phyloP scores from a whole-genome alignment of 2,329 filamentous ascomycete species.

The Cladosporium phlei region DNA sequence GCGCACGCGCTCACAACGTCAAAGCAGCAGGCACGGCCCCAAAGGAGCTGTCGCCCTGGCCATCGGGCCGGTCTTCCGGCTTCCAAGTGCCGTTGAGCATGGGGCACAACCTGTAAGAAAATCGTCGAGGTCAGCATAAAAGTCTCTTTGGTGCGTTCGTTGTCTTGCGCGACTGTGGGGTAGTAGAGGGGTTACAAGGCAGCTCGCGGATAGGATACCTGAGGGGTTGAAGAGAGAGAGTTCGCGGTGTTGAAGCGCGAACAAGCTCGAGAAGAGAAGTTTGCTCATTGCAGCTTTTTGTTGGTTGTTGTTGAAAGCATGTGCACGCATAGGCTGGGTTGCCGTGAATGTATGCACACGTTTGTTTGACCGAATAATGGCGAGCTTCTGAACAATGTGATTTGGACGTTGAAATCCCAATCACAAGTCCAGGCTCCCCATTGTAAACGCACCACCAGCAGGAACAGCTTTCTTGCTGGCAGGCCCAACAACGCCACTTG shows the following conservation, averaged over 20 bases:
- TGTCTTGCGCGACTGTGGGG: too few relatives aligned
- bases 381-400: too few relatives aligned
- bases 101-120: conserved; percentile 64
- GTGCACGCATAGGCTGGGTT: not conserved
- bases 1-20: conserved; percentile 20
- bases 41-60: conserved; percentile 31
- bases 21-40: conserved; percentile 31
- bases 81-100: conserved; percentile 70
- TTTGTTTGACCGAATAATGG: too few relatives aligned
- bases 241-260: too few relatives aligned
- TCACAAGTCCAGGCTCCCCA: conserved; percentile 9
- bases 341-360: not conserved
- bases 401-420: conserved; percentile 9
- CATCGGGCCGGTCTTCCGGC: conserved; percentile 29
- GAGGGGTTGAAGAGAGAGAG: too few relatives aligned
- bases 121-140: conserved; percentile 24
- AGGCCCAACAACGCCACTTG: not conserved
- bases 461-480: not conserved
- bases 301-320: not conserved
- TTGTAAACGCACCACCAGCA: conserved; percentile 1
- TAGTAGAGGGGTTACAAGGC: too few relatives aligned
- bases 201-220: too few relatives aligned
- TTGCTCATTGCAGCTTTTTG: not conserved
- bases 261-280: too few relatives aligned
- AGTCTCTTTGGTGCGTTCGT: too few relatives aligned